Evolutionary conservation across 2,329 filamentous ascomycete genomes (phyloP).

Genomic region (Zarea fungicola): DNA sequence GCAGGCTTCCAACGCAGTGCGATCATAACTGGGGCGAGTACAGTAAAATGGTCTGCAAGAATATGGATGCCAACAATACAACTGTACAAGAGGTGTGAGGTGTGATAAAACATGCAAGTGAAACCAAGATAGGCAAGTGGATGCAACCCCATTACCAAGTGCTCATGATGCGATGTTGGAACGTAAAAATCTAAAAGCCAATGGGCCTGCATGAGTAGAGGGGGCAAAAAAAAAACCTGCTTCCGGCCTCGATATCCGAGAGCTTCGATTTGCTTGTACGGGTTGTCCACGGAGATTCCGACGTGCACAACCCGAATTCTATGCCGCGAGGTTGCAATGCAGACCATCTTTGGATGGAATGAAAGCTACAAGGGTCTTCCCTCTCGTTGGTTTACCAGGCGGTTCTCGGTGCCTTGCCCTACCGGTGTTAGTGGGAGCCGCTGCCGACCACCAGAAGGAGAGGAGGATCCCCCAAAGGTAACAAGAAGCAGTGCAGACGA

Average conservation of each 20-base stretch:
- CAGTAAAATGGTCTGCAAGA: background rate
- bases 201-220: too few species aligned
- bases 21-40: background rate
- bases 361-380: background rate
- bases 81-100: too few species aligned
- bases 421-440: background rate
- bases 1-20: too few species aligned
- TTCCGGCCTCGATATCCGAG: conserved; percentile 4
- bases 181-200: too few species aligned
- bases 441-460: too few species aligned
- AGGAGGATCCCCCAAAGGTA: background rate
- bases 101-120: background rate
- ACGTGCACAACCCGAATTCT: background rate
- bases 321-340: background rate
- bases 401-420: background rate
- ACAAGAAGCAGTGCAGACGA: background rate
- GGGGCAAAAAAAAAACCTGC: background rate
- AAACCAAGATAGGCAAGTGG: background rate
- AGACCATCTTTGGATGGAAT: background rate
- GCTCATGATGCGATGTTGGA: too few species aligned
- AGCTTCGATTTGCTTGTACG: too few species aligned
- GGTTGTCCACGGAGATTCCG: conserved; percentile 3
- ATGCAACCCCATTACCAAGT: background rate
- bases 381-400: too few species aligned
- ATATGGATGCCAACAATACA: too few species aligned